A percentile compares a stretch with the other conserved stretches of the same genome.
These are phyloP conservation scores for Metschnikowia drakensbergensis DNA, from an alignment of 805 yeast species.

Conservation along the genomic window DNA sequence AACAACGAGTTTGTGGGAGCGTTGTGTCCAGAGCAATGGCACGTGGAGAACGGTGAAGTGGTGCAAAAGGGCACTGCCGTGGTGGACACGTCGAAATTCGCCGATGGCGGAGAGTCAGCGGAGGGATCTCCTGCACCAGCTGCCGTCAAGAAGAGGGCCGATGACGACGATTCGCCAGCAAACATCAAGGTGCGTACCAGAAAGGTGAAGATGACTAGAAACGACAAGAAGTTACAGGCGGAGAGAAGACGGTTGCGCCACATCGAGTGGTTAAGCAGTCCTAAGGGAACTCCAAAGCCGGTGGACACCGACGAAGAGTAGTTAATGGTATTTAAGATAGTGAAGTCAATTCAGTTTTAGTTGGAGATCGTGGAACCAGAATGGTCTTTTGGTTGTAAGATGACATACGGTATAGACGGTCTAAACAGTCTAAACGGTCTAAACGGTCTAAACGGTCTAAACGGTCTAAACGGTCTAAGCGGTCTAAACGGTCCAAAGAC, in stretches of 20 bases:
- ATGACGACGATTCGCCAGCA: conserved; percentile 89
- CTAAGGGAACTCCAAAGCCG: conserved; percentile 97
- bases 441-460: too few species aligned
- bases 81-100: conserved; percentile 76
- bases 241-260: conserved; percentile 93
- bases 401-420: too few species aligned
- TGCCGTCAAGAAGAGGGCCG: conserved; percentile 43
- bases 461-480: too few species aligned
- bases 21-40: conserved; percentile 97
- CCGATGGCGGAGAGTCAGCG: conserved; percentile 61
- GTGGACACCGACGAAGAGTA: conserved; percentile 92
- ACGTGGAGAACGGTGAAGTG: conserved; percentile 87
- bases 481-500: too few species aligned
- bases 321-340: background rate
- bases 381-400: too few species aligned
- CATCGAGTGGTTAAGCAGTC: conserved; percentile 90
- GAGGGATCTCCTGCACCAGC: conserved; percentile 38
- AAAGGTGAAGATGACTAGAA: conserved; percentile 97
- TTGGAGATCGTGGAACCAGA: background rate
- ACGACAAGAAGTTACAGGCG: conserved; percentile 86
- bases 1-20: conserved; percentile 97
- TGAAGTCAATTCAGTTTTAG: too few species aligned
- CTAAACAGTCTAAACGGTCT: too few species aligned
- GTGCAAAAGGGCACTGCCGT: conserved; percentile 76
- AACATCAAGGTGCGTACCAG: conserved; percentile 87